Evolutionary conservation across 2,329 filamentous ascomycete species (phyloP).

Genomic region (Zymoseptoria tritici): DNA sequence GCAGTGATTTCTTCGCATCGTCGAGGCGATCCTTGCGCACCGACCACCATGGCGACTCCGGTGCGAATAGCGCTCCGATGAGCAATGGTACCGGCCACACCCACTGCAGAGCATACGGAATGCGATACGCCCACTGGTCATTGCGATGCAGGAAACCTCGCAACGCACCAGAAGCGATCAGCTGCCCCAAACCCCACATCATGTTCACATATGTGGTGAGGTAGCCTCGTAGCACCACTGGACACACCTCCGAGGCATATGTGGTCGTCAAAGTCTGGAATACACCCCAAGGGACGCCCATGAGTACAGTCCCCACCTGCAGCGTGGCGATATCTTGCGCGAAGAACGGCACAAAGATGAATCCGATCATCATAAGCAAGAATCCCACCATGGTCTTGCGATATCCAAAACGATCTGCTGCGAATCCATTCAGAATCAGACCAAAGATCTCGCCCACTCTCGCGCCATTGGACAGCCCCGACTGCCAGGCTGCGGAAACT

Average conservation of each 20-base stretch:
- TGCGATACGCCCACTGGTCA: slow-evolving; percentile 31
- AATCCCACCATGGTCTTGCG: slow-evolving; percentile 52
- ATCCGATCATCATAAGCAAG: slow-evolving; percentile 47
- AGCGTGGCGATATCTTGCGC: slow-evolving; percentile 28
- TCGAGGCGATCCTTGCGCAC: neutral
- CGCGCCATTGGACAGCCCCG: slow-evolving; percentile 47
- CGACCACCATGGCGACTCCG: slow-evolving; percentile 24
- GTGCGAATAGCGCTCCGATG: slow-evolving; percentile 22
- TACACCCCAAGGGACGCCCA: slow-evolving; percentile 31
- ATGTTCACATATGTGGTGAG: slow-evolving; percentile 55
- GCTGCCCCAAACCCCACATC: slow-evolving; percentile 56
- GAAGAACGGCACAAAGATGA: slow-evolving; percentile 45
- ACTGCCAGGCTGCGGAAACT: slow-evolving; percentile 51
- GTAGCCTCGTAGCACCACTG: slow-evolving; percentile 49
- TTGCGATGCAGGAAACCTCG: slow-evolving; percentile 19
- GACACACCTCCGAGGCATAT: slow-evolving; percentile 61
- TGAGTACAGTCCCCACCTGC: slow-evolving; percentile 19
- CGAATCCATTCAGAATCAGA: slow-evolving; percentile 57
- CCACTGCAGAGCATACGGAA: slow-evolving; percentile 39
- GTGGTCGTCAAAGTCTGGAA: slow-evolving; percentile 40
- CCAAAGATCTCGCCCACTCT: slow-evolving; percentile 60
- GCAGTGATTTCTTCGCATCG: slow-evolving; percentile 1
- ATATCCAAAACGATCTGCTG: slow-evolving; percentile 46
- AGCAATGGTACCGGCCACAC: slow-evolving; percentile 31
- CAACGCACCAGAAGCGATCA: slow-evolving; percentile 39